Conservation (phyloP, 73 alveolate genomes). For the Breviolum minutum region DNA sequence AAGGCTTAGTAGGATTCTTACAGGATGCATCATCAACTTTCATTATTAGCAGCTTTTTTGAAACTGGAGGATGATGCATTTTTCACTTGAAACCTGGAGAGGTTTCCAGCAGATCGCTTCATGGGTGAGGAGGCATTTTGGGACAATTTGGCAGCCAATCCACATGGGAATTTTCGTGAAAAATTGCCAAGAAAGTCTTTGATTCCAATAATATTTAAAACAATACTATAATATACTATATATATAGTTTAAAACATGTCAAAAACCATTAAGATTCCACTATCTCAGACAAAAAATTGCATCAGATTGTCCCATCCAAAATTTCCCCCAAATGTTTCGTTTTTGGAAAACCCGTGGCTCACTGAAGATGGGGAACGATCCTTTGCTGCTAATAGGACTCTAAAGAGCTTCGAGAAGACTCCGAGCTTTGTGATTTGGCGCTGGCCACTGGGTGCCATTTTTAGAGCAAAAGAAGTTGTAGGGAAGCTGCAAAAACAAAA, state of each 20-base stretch:
- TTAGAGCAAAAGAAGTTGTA: not conserved
- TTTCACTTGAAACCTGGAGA: not conserved
- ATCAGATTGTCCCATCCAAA: too few relatives aligned
- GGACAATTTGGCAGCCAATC: not conserved
- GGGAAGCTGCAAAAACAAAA: not conserved
- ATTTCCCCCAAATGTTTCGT: too few relatives aligned
- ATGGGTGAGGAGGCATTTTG: conserved; percentile 77
- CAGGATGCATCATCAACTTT: not conserved
- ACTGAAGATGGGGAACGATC: too few relatives aligned
- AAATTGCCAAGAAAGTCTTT: not conserved
- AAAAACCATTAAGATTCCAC: too few relatives aligned
- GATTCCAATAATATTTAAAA: too few relatives aligned
- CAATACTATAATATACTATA: too few relatives aligned
- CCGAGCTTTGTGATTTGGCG: conserved; percentile 57
- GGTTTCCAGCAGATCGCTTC: conserved; percentile 64
- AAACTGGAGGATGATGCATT: not conserved
- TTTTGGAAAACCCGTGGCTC: too few relatives aligned
- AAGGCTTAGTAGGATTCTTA: not conserved
- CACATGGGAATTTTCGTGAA: not conserved
- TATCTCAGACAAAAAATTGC: too few relatives aligned
- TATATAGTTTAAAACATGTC: too few relatives aligned
- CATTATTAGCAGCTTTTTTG: not conserved
- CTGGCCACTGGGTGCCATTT: conserved; percentile 2
- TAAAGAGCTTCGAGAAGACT: conserved; percentile 40
- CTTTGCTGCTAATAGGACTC: not conserved